These are phyloP conservation scores for Xylariaceae sp. DNA, from an alignment of 2,329 filamentous ascomycete species.

Conservation along the genomic window DNA sequence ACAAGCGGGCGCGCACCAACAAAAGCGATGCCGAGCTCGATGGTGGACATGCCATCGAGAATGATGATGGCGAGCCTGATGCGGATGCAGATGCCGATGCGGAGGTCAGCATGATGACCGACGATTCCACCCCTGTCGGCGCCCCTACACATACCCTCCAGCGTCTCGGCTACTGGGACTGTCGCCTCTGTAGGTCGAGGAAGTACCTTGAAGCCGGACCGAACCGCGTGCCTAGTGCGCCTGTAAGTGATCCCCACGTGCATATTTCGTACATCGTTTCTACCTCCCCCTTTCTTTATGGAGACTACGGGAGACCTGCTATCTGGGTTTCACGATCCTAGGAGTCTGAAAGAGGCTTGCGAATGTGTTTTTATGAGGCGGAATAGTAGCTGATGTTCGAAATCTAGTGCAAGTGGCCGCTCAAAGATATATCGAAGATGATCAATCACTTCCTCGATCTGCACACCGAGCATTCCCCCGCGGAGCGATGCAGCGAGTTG, in stretches of 20 bases:
- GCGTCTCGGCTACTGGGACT: conserved; percentile 44
- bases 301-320: not conserved
- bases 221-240: conserved; percentile 39
- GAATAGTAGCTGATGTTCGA: not conserved
- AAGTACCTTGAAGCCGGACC: conserved; percentile 40
- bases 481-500: conserved; percentile 40
- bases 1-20: conserved; percentile 21
- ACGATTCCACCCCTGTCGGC: conserved; percentile 6
- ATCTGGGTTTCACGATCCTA: not conserved
- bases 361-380: not conserved
- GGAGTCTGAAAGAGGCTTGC: no score
- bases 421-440: conserved; percentile 43
- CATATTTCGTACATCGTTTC: not conserved
- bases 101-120: not conserved
- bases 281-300: not conserved
- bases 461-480: conserved; percentile 40
- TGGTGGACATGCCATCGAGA: not conserved
- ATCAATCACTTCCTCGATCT: conserved; percentile 44
- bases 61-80: conserved; percentile 16
- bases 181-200: conserved; percentile 39
- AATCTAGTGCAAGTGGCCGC: conserved; percentile 37
- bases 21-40: conserved; percentile 9
- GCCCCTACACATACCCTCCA: conserved; percentile 29
- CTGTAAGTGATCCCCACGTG: conserved; percentile 26
- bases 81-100: conserved; percentile 4